A percentile compares a stretch with the other conserved stretches of the same genome.
Evolutionary conservation across 2,329 filamentous ascomycete species (phyloP).

Genomic region (Botrytis aclada): DNA sequence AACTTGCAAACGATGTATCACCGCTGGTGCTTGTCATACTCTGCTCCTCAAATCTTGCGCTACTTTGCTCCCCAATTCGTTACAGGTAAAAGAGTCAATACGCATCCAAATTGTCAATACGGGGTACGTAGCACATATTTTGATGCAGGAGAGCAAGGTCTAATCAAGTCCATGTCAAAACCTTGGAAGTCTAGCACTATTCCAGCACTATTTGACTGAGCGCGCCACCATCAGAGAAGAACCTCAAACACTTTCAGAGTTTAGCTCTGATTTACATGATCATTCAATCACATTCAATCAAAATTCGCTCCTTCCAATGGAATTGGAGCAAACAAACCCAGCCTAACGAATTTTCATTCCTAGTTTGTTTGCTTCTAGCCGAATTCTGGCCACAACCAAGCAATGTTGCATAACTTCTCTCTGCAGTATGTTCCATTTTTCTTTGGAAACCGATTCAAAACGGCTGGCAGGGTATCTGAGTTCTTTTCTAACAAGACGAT

Average conservation of each 20-base stretch:
- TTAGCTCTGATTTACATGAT: conserved; percentile 8
- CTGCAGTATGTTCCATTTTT: conserved; percentile 5
- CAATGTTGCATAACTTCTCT: conserved; percentile 15
- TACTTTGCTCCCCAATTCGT: conserved; percentile 4
- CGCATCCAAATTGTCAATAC: neutral
- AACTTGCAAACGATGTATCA: conserved; percentile 27
- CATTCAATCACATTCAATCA: conserved; percentile 8
- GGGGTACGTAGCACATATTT: neutral
- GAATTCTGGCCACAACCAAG: conserved; percentile 1
- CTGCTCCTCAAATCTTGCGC: neutral
- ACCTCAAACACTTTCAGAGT: neutral
- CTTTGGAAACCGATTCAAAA: neutral
- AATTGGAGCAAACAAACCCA: conserved; percentile 6
- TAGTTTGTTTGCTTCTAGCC: conserved; percentile 11
- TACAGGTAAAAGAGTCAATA: conserved; percentile 11
- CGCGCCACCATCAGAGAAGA: neutral
- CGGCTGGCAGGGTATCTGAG: neutral
- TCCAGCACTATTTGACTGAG: neutral
- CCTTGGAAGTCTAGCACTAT: neutral
- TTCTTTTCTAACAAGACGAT: neutral
- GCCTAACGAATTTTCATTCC: neutral
- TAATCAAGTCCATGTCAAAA: conserved; percentile 13
- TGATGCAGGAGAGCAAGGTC: conserved; percentile 11
- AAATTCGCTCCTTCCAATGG: neutral
- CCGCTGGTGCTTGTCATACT: conserved; percentile 3